These are phyloP conservation scores for Termitomyces eurrhizus DNA, from an alignment of 768 basidiomycete species.

Conservation along the genomic window DNA sequence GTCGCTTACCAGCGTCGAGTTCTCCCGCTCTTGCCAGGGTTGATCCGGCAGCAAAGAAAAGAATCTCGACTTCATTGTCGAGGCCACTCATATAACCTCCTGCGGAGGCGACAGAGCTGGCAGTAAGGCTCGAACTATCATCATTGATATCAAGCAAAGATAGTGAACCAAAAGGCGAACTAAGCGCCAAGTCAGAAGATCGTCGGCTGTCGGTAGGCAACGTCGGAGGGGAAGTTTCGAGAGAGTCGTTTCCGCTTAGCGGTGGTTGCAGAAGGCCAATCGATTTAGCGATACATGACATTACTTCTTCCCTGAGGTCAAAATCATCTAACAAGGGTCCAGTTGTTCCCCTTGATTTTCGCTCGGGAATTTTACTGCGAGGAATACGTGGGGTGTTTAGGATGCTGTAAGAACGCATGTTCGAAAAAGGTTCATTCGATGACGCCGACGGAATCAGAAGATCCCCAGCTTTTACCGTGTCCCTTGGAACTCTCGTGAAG, in stretches of 20 bases:
- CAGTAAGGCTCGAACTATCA: conserved; percentile 65
- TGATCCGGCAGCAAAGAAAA: conserved; percentile 87
- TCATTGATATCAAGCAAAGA: conserved; percentile 71
- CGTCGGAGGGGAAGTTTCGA: conserved; percentile 63
- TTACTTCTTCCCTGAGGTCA: conserved; percentile 93
- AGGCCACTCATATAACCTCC: conserved; percentile 74
- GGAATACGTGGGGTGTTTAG: conserved; percentile 46
- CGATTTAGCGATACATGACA: conserved; percentile 96
- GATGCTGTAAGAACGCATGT: conserved; percentile 45
- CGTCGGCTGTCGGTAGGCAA: conserved; percentile 40
- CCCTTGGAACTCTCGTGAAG: conserved; percentile 35
- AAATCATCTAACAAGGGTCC: conserved; percentile 63
- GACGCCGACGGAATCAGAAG: conserved; percentile 57
- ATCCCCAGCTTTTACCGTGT: conserved; percentile 74
- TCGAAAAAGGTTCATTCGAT: conserved; percentile 41
- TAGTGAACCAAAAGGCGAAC: conserved; percentile 69
- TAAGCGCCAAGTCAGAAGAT: conserved; percentile 38
- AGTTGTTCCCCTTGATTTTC: conserved; percentile 15
- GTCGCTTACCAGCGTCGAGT: conserved; percentile 63
- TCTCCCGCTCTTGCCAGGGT: conserved; percentile 88
- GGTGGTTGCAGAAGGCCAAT: conserved; percentile 92
- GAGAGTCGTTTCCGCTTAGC: conserved; percentile 60
- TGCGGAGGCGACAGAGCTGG: conserved; percentile 48
- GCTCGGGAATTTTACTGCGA: conserved; percentile 25
- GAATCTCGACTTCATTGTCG: conserved; percentile 95